Base-by-base conservation (phyloP, 306 rosid species). In the Sindora glabra region DNA sequence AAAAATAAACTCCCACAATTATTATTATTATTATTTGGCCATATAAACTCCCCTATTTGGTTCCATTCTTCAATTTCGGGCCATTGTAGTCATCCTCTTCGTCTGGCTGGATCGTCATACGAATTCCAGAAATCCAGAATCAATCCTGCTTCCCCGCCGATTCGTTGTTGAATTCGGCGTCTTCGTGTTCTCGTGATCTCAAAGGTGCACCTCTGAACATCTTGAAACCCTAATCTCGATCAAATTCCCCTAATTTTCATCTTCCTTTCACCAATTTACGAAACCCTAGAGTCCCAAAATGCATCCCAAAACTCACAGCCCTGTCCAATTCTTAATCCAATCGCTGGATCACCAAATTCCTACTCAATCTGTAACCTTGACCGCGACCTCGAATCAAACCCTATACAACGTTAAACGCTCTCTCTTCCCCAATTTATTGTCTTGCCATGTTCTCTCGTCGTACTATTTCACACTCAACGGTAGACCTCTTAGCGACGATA, bases 401-500 rank as follows among this genome's bases (percentile, higher is more conserved):
- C 75, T 92, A 5, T 59, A 48, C 10, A 70, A 88, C 38, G 76
- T 92, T 44, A 92, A 83, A 70, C 69, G 22, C 25, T 80, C 74
- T n/a, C 73, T 86, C 36, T 62, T 83, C 64, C 65, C 91, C 3
- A 22, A 71, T n/a, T 63, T 50, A 10, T 38, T 27, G 13, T 25
- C 56, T 4, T 32, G 59, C 65, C 51, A 12, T 36, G 9, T 57
- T 13, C 5, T 50, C 1, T 74, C 82, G 0, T 81, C 80, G 12
- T 57, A 80, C 62, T 92, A 81, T 69, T 86, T 92, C 81, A 78
- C 94, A 62, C 56, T 86, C 22, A 67, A 86, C 61, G 96, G 99
- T 1, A 86, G 62, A 30, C 78, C 87, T 10, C 79, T 92, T 2
- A 15, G 21, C 19, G 95, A 88, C 13, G 38, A 77, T 14, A 68